Evolutionary conservation across 2,329 filamentous ascomycete genomes (phyloP), one percentile per base, ranked within the genome.

Genomic region (Penicillium sp.): DNA sequence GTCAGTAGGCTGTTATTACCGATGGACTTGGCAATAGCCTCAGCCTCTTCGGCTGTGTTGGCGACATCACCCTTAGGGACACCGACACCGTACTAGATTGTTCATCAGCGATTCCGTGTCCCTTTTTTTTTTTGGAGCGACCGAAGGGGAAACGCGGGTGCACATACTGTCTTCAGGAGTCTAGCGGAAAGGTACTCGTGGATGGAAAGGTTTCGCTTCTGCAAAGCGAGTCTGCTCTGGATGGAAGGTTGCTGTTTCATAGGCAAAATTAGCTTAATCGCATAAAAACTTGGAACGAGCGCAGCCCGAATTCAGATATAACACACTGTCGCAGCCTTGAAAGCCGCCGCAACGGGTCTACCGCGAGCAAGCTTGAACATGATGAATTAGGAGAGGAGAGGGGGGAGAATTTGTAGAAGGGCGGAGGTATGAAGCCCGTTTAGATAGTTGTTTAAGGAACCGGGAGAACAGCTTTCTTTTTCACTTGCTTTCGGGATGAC

Each of bases 151-250:
- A 51, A 55, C 44, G 49, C 51, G 44, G 50, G 31, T 51, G 25
- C 53, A 68, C 76, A 61, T 78, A 86, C 84, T 68, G 77, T 79
- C 72, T 86, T 90, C 72, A 99, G 84, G 67, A 99, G 87, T 76
- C 92, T 90, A 69, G 91, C 91, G 69, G 94, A 97, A 72, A 93
- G 88, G 81, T 97, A 97, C 82, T 99, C 94, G 83, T 99, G 94
- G 73, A 99, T 96, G 74, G 91, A 94, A 74, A 99, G 85, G 73
- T 89, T 87, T 81, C 94, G 86, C 78, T 84, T 85, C 80, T 97
- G 92, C 72, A 82, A 84, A 67, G 79, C 83, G 69, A 84, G 56
- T 56, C 80, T 76, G 68, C 74, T 78, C 69, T 77, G 79, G 63
- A 82, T 67, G 56, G 82, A 78, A 50, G 78, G 76, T 69, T 86